Evolutionary conservation across 192 early-diverging fungal genomes (phyloP).

Genomic region (Gonapodya prolifera): DNA sequence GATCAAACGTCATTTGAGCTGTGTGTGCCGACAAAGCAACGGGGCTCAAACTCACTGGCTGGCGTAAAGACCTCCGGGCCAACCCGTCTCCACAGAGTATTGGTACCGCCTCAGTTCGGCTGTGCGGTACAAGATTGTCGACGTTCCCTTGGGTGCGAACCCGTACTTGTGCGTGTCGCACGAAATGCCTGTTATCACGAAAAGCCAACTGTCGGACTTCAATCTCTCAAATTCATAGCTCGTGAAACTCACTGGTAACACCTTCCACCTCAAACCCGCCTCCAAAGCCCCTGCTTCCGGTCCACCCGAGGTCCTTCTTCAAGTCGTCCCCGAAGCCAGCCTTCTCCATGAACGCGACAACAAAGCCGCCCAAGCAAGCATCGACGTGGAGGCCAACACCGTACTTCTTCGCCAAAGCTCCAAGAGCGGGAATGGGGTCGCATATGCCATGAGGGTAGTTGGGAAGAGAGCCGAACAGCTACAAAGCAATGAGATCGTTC

Average conservation of each 20-base stretch:
- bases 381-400: slow-evolving; percentile 88
- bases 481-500: background rate
- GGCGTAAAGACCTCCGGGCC: slow-evolving; percentile 94
- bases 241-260: background rate
- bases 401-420: slow-evolving; percentile 61
- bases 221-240: slow-evolving; percentile 20
- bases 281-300: background rate
- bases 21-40: background rate
- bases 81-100: slow-evolving; percentile 82
- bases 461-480: slow-evolving; percentile 78
- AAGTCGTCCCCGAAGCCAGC: slow-evolving; percentile 58
- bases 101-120: slow-evolving; percentile 74
- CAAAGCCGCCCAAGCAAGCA: slow-evolving; percentile 89
- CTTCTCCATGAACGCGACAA: slow-evolving; percentile 87
- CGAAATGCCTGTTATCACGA: slow-evolving; percentile 88
- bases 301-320: background rate
- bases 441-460: slow-evolving; percentile 89
- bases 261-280: background rate
- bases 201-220: slow-evolving; percentile 74
- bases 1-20: background rate
- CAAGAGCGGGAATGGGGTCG: slow-evolving; percentile 76
- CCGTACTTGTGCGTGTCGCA: slow-evolving; percentile 82
- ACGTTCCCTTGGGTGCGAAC: slow-evolving; percentile 75
- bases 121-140: slow-evolving; percentile 80
- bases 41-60: background rate